Evolutionary conservation across 495 filamentous ascomycete species (phyloP).

Genomic region (Penicillium mononematosum): DNA sequence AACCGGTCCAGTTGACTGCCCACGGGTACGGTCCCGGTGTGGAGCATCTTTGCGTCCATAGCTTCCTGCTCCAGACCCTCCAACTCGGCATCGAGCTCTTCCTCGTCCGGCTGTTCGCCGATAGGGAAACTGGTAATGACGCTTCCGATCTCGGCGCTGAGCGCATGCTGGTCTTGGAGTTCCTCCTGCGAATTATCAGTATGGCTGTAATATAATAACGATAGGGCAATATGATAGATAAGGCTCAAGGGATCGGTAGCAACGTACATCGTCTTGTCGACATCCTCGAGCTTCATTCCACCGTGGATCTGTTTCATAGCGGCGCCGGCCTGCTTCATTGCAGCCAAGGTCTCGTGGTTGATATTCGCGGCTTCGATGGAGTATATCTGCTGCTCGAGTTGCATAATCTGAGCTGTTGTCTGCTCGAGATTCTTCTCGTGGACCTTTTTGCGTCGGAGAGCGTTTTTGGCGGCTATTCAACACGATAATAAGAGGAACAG

Average conservation of each 20-base stretch:
- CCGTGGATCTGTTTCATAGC: slow-evolving; percentile 94
- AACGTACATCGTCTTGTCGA: slow-evolving; percentile 92
- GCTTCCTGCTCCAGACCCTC: slow-evolving; percentile 78
- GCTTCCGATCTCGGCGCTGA: slow-evolving; percentile 86
- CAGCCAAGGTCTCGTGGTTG: slow-evolving; percentile 91
- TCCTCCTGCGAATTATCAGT: slow-evolving; percentile 60
- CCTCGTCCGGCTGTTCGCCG: slow-evolving; percentile 77
- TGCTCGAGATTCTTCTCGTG: slow-evolving; percentile 89
- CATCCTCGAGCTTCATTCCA: slow-evolving; percentile 85
- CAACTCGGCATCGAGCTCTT: slow-evolving; percentile 77
- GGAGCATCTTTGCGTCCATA: slow-evolving; percentile 90
- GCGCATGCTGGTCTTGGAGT: slow-evolving; percentile 85
- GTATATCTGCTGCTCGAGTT: slow-evolving; percentile 93
- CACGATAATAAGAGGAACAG: neutral
- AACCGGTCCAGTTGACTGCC: slow-evolving; percentile 67
- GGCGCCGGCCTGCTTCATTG: slow-evolving; percentile 83
- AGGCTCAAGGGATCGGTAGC: neutral
- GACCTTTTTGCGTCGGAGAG: slow-evolving; percentile 91
- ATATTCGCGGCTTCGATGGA: slow-evolving; percentile 97
- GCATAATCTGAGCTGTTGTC: slow-evolving; percentile 82
- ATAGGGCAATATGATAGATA: neutral
- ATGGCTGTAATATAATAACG: neutral
- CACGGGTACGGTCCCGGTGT: slow-evolving; percentile 76
- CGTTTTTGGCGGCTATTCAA: slow-evolving; percentile 75
- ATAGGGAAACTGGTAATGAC: slow-evolving; percentile 74